A percentile compares a stretch with the other conserved stretches of the same genome.
Conservation (phyloP, 2,329 filamentous ascomycete species). For the Xylaria multiplex region DNA sequence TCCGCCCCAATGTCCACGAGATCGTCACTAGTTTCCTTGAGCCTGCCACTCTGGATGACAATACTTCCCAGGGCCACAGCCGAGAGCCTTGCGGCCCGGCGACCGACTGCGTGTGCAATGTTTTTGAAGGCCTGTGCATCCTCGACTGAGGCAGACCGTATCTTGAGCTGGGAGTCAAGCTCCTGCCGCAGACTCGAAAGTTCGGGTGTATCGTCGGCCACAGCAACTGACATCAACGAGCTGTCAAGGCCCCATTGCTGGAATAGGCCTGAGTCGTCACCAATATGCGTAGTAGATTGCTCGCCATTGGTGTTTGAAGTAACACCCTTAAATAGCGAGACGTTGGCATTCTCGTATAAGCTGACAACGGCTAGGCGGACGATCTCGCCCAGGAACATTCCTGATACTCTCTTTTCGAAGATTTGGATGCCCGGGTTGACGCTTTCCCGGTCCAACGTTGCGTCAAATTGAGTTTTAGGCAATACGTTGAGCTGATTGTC, state of each 20-base stretch:
- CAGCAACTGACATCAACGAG: conserved; percentile 86
- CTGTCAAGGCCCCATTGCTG: conserved; percentile 92
- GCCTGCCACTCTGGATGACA: conserved; percentile 80
- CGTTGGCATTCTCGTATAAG: conserved; percentile 73
- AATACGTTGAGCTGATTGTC: conserved; percentile 92
- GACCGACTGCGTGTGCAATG: conserved; percentile 84
- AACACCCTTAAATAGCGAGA: conserved; percentile 79
- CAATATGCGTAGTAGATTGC: conserved; percentile 75
- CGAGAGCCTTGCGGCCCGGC: conserved; percentile 85
- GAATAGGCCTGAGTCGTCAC: conserved; percentile 73
- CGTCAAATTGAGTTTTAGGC: conserved; percentile 85
- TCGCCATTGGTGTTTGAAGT: conserved; percentile 77
- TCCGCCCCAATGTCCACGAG: conserved; percentile 92
- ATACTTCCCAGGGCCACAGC: conserved; percentile 89
- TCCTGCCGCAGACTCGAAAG: conserved; percentile 79
- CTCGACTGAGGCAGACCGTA: conserved; percentile 80
- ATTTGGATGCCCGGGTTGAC: conserved; percentile 96
- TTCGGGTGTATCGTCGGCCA: conserved; percentile 79
- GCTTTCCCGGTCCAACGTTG: conserved; percentile 78
- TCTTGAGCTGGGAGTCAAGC: conserved; percentile 78
- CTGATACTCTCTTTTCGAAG: conserved; percentile 98
- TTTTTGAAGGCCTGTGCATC: conserved; percentile 90
- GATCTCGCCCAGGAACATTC: conserved; percentile 98
- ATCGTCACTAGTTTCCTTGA: conserved; percentile 71
- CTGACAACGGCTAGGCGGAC: conserved; percentile 79